These are phyloP conservation scores for Calonectria ilicicola DNA, from an alignment of 2,329 filamentous ascomycete genomes.

Conservation along the genomic window DNA sequence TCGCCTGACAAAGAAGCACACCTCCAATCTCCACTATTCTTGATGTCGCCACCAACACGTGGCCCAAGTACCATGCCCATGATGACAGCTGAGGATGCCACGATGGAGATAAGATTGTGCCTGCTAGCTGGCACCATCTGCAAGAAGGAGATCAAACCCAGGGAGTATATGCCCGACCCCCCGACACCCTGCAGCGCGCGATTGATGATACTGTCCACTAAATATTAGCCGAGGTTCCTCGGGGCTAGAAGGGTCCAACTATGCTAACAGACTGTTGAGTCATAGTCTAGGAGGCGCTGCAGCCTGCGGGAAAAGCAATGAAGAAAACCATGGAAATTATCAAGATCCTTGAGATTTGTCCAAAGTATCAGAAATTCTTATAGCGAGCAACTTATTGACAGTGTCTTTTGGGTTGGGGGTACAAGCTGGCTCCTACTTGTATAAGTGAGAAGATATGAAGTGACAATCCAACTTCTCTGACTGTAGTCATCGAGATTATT, in stretches of 20 bases:
- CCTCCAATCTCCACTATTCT: background rate
- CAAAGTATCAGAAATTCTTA: background rate
- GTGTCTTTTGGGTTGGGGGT: background rate
- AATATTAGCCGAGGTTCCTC: background rate
- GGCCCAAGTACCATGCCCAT: background rate
- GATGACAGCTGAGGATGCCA: background rate
- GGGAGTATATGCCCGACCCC: background rate
- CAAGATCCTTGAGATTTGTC: background rate
- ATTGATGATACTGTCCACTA: background rate
- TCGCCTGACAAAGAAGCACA: background rate
- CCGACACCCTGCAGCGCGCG: background rate
- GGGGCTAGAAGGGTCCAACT: background rate
- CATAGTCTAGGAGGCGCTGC: background rate
- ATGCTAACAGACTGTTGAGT: background rate
- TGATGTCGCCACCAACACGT: background rate
- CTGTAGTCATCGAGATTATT: background rate
- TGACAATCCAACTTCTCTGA: background rate
- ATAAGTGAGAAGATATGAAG: background rate
- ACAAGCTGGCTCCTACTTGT: background rate
- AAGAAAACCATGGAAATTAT: background rate
- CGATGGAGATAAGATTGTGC: background rate
- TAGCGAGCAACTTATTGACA: background rate
- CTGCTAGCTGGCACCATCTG: background rate
- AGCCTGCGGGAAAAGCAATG: background rate
- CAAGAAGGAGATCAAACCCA: background rate